A percentile compares a stretch with the other conserved stretches of the same genome.
Conservation (phyloP, 108 stramenopile genomes). For the Nitzschia sp. region DNA sequence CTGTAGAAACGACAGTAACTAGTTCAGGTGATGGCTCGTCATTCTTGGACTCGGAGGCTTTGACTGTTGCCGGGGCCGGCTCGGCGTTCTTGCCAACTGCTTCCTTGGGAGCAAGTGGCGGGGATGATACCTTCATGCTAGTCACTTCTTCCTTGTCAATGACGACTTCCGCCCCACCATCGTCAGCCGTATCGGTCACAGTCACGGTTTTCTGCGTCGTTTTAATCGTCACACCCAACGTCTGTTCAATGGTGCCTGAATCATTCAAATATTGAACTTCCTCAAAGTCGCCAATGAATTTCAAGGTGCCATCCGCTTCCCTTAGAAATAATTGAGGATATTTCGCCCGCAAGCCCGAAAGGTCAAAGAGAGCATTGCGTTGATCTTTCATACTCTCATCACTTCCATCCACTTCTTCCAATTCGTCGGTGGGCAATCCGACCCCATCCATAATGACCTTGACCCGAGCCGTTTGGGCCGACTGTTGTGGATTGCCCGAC, state of each 20-base stretch:
- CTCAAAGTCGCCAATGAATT: conserved; percentile 1
- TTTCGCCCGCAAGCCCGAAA: conserved; percentile 6
- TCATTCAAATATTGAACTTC: neutral
- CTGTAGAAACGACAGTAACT: neutral
- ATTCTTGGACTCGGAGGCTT: no score
- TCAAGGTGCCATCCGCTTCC: conserved; percentile 36
- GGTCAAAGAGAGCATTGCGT: neutral
- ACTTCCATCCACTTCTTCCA: conserved; percentile 9
- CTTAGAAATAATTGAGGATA: conserved; percentile 24
- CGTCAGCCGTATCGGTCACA: neutral
- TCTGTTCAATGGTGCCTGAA: neutral
- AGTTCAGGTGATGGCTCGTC: neutral
- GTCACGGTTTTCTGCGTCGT: neutral
- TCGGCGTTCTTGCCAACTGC: neutral
- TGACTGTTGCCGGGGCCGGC: neutral
- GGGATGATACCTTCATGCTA: neutral
- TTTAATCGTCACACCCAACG: neutral
- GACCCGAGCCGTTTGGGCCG: neutral
- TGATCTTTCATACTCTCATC: neutral
- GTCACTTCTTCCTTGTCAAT: neutral
- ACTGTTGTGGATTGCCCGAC: neutral
- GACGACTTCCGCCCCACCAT: neutral
- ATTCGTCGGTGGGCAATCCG: neutral
- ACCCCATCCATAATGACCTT: neutral
- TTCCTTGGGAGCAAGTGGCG: neutral